Evolutionary conservation across 495 filamentous ascomycete genomes (phyloP).

Genomic region (Tuber indicum): DNA sequence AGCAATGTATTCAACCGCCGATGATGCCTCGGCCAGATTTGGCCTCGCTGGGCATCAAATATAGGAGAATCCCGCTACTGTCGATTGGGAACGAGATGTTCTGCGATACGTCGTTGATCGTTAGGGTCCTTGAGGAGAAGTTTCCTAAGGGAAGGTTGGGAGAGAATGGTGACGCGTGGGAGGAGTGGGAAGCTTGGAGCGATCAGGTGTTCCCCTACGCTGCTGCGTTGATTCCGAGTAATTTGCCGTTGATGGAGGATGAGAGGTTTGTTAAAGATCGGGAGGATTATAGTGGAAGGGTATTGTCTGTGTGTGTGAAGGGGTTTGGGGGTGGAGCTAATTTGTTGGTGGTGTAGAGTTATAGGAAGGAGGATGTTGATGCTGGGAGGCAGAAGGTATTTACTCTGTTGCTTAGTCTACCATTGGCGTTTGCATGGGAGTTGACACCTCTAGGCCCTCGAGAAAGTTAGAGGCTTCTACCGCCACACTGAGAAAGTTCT

Average conservation of each 20-base stretch:
- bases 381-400: constrained; percentile 18
- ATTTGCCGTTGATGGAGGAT: constrained; percentile 49
- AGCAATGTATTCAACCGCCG: constrained; percentile 50
- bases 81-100: constrained; percentile 53
- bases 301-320: constrained; percentile 16
- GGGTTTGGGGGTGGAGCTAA: constrained; percentile 9
- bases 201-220: constrained; percentile 50
- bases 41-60: constrained; percentile 50
- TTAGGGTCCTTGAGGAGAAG: constrained; percentile 52
- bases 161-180: constrained; percentile 33
- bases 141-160: constrained; percentile 43
- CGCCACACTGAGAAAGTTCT: constrained; percentile 53
- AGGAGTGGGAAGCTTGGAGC: constrained; percentile 43
- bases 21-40: constrained; percentile 57
- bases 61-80: constrained; percentile 62
- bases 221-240: constrained; percentile 47
- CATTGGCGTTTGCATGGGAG: neutral
- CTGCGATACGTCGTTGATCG: constrained; percentile 56
- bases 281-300: constrained; percentile 45
- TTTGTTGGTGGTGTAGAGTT: constrained; percentile 26
- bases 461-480: constrained; percentile 45
- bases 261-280: constrained; percentile 52
- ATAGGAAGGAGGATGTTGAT: constrained; percentile 41
- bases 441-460: constrained; percentile 46
- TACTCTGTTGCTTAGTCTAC: neutral